These are phyloP conservation scores for Saccharomyces hybrid DNA, from an alignment of 1,139 yeast genomes.

Conservation along the genomic window DNA sequence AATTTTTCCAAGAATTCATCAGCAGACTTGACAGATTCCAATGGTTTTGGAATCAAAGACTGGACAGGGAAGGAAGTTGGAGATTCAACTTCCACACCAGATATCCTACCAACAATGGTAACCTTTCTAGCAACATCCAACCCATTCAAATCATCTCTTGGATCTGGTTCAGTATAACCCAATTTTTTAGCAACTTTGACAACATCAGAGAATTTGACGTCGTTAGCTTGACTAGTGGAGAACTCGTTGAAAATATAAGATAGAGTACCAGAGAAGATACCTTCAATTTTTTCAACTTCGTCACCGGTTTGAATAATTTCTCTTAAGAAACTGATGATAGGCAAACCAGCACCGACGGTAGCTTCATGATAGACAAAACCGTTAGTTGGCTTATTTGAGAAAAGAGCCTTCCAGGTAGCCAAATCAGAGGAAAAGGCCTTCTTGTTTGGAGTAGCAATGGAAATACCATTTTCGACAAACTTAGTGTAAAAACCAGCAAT, in stretches of 20 bases:
- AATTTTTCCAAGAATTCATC: conserved; percentile 73
- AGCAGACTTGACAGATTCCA: conserved; percentile 66
- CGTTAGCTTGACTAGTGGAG: conserved; percentile 57
- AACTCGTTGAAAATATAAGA: conserved; percentile 95
- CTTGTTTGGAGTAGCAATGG: conserved; percentile 96
- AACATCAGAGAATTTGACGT: conserved; percentile 77
- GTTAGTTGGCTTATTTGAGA: conserved; percentile 41
- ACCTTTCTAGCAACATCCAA: conserved; percentile 97
- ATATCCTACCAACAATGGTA: conserved; percentile 85
- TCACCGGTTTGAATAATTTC: conserved; percentile 91
- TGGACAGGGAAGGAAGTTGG: conserved; percentile 95
- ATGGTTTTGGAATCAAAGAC: conserved; percentile 79
- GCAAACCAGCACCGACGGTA: conserved; percentile 98
- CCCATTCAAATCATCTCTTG: conserved; percentile 97
- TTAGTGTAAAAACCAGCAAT: conserved; percentile 72
- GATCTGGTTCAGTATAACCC: conserved; percentile 99
- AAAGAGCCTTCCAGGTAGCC: conserved; percentile 68
- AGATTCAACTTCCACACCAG: conserved; percentile 77
- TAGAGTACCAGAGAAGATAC: conserved; percentile 91
- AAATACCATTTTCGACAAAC: conserved; percentile 69
- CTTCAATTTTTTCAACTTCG: conserved; percentile 82
- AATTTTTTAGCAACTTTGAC: conserved; percentile 79
- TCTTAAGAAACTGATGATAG: conserved; percentile 78
- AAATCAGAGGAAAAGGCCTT: conserved; percentile 89
- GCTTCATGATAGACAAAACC: conserved; percentile 96